Evolutionary conservation across 2,329 filamentous ascomycete genomes (phyloP).

Genomic region (Aspergillus sp.): DNA sequence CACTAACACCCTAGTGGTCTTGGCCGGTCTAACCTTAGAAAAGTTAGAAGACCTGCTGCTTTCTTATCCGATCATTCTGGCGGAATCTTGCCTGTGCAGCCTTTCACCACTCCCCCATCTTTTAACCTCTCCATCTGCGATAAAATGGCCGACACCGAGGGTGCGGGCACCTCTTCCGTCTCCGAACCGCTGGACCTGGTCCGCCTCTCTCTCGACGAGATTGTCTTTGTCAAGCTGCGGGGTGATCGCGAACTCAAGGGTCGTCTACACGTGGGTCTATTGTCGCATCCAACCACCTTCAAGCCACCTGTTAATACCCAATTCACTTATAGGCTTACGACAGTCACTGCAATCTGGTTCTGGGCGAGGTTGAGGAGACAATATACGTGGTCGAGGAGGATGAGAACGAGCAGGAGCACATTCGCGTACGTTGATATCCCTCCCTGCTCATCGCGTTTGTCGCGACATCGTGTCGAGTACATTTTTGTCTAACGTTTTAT

Average conservation of each 20-base stretch:
- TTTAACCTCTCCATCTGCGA: not conserved
- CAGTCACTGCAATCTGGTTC: slow-evolving; percentile 94
- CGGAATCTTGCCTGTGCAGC: not conserved
- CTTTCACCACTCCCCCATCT: not conserved
- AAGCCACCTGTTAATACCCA: slow-evolving; percentile 1
- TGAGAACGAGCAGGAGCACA: slow-evolving; percentile 69
- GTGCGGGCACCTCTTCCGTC: slow-evolving; percentile 66
- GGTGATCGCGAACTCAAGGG: slow-evolving; percentile 95
- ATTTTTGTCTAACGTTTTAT: not conserved
- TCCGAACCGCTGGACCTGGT: slow-evolving; percentile 95
- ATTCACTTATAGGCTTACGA: slow-evolving; percentile 75
- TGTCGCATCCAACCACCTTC: not conserved
- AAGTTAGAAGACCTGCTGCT: not conserved
- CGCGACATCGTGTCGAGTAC: not conserved
- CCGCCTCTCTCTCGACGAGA: slow-evolving; percentile 88
- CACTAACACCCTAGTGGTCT: not conserved
- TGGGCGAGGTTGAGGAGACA: slow-evolving; percentile 96
- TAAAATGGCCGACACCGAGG: slow-evolving; percentile 79
- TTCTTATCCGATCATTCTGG: not conserved
- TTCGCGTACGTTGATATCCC: slow-evolving; percentile 59
- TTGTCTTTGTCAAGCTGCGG: slow-evolving; percentile 94
- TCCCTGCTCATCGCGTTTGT: not conserved
- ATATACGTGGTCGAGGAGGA: slow-evolving; percentile 93
- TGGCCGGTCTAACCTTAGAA: not conserved
- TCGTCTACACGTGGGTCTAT: slow-evolving; percentile 75